A percentile compares a stretch with the other conserved stretches of the same genome.
phyloP scores from a whole-genome alignment of 371 early-diverging fungal genomes.

The Funneliformis caledonium region DNA sequence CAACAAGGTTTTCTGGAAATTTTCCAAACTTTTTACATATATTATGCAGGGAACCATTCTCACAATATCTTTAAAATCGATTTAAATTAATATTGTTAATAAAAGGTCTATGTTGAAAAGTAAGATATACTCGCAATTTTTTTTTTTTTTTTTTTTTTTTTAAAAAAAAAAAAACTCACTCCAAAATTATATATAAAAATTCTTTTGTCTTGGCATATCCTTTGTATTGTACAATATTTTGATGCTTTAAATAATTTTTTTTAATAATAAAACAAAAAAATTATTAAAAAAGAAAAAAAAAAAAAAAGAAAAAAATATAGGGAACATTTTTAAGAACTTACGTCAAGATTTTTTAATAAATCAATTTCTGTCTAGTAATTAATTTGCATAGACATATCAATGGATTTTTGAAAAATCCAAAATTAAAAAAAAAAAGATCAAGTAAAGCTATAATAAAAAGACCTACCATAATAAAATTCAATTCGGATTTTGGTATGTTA shows the following conservation, averaged over 20 bases:
- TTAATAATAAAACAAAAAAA: no score
- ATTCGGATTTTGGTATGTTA: conserved; percentile 53
- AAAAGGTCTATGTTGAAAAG: background rate
- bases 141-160: background rate
- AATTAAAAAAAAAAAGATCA: background rate
- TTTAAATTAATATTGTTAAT: background rate
- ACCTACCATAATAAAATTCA: conserved; percentile 61
- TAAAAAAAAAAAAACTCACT: conserved; percentile 51
- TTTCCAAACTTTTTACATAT: conserved; percentile 81
- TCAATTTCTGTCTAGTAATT: conserved; percentile 65
- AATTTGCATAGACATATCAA: background rate
- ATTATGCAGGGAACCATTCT: conserved; percentile 85
- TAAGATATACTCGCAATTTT: background rate
- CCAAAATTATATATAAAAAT: conserved; percentile 74
- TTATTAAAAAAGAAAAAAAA: background rate
- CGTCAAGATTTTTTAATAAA: conserved; percentile 66
- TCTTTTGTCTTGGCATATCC: conserved; percentile 72
- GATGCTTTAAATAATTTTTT: conserved; percentile 54
- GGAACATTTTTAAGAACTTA: conserved; percentile 42
- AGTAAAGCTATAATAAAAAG: background rate
- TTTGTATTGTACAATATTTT: conserved; percentile 80
- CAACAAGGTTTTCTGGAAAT: conserved; percentile 81
- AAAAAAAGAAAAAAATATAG: background rate
- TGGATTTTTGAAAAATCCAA: background rate
- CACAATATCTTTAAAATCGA: conserved; percentile 61